A percentile compares a stretch with the other conserved stretches of the same genome.
Conservation (phyloP, 2,329 filamentous ascomycete genomes). For the Fusarium sp. region DNA sequence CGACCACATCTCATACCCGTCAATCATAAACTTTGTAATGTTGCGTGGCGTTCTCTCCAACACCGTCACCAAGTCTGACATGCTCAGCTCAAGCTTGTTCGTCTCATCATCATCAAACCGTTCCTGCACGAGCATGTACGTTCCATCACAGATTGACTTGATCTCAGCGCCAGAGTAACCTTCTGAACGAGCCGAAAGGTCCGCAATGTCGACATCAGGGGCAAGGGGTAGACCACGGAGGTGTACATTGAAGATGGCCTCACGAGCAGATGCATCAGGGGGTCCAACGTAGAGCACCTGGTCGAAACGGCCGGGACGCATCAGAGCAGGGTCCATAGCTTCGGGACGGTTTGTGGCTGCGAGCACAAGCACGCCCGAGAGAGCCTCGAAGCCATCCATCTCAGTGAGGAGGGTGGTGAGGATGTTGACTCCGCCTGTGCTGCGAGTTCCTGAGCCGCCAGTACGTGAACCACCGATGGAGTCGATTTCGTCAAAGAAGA, state of each 20-base stretch:
- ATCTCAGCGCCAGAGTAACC: slow-evolving; percentile 92
- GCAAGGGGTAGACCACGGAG: slow-evolving; percentile 70
- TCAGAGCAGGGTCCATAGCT: slow-evolving; percentile 84
- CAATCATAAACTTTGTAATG: slow-evolving; percentile 70
- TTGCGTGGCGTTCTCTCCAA: slow-evolving; percentile 63
- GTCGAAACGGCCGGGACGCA: slow-evolving; percentile 88
- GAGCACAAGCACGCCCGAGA: slow-evolving; percentile 86
- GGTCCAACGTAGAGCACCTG: slow-evolving; percentile 87
- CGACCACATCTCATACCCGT: slow-evolving; percentile 69
- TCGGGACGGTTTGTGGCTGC: slow-evolving; percentile 94
- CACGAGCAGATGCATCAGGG: slow-evolving; percentile 78
- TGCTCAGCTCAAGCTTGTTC: slow-evolving; percentile 51
- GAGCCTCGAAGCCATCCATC: slow-evolving; percentile 92
- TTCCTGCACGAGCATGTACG: slow-evolving; percentile 58
- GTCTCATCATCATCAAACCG: slow-evolving; percentile 47
- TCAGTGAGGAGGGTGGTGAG: slow-evolving; percentile 91
- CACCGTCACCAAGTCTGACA: slow-evolving; percentile 58
- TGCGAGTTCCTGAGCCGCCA: slow-evolving; percentile 51
- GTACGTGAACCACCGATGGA: slow-evolving; percentile 75
- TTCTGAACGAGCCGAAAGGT: slow-evolving; percentile 73
- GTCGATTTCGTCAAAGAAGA: slow-evolving; percentile 98
- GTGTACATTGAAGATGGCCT: slow-evolving; percentile 80
- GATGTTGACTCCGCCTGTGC: slow-evolving; percentile 76
- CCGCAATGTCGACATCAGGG: slow-evolving; percentile 72
- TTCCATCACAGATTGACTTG: slow-evolving; percentile 62